Conservation (phyloP, 2,329 filamentous ascomycete genomes). For the Trichoderma asperellum region DNA sequence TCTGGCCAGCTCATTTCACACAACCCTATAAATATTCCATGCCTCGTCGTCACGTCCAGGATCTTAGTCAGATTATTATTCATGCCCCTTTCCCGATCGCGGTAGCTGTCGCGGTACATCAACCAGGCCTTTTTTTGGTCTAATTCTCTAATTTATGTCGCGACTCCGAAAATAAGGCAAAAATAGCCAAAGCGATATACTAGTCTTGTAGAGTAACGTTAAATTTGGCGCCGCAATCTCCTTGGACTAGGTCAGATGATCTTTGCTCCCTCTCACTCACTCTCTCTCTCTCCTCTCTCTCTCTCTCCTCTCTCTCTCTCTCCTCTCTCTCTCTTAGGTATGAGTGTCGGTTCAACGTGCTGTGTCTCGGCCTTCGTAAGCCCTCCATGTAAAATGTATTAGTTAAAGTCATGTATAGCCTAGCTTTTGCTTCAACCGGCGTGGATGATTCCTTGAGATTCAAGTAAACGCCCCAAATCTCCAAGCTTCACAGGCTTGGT, state of each 20-base stretch:
- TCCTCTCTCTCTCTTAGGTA: not conserved
- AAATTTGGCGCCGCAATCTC: not conserved
- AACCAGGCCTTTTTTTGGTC: not conserved
- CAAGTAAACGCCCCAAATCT: conserved; percentile 36
- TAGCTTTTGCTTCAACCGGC: not conserved
- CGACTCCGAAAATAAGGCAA: not conserved
- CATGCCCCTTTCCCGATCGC: not conserved
- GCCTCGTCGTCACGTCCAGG: not conserved
- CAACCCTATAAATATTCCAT: not conserved
- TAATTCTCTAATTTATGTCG: not conserved
- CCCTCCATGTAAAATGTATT: not conserved
- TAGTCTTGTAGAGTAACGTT: not conserved
- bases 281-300: too few relatives aligned
- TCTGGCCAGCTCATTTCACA: not conserved
- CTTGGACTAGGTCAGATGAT: not conserved
- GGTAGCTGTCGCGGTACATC: not conserved
- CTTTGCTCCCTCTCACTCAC: too few relatives aligned
- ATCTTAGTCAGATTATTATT: not conserved
- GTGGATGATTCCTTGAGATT: conserved; percentile 20
- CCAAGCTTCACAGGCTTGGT: conserved; percentile 55
- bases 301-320: too few relatives aligned
- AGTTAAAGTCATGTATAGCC: not conserved
- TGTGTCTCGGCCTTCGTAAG: not conserved
- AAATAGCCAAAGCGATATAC: not conserved
- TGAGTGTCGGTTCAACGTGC: not conserved